A percentile compares a stretch with the other conserved stretches of the same genome.
phyloP scores from a whole-genome alignment of 495 filamentous ascomycete genomes.

The Tuber aestivum region DNA sequence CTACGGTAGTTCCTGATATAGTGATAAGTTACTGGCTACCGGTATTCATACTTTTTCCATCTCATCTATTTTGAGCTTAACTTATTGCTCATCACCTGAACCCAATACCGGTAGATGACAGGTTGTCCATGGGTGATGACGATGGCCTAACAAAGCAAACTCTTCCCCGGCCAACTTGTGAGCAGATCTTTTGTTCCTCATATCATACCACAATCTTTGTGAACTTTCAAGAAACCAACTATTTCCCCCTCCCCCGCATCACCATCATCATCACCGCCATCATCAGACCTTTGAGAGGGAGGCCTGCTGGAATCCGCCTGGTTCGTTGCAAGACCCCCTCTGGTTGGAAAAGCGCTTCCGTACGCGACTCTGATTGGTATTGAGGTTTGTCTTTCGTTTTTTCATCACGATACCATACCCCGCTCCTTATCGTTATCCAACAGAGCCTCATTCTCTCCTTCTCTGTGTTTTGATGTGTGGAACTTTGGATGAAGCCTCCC shows the following conservation, averaged over 20 bases:
- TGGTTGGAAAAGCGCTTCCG: background rate
- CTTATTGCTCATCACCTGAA: background rate
- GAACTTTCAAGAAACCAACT: background rate
- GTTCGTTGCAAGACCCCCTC: background rate
- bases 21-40: background rate
- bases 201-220: background rate
- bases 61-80: background rate
- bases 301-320: background rate
- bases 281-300: background rate
- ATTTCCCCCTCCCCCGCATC: background rate
- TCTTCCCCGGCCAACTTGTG: background rate
- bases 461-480: background rate
- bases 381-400: background rate
- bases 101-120: background rate
- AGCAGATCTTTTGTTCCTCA: background rate
- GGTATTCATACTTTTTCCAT: background rate
- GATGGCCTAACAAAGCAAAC: conserved; percentile 1
- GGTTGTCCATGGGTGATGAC: background rate
- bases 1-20: background rate
- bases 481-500: background rate
- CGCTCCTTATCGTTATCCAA: background rate
- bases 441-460: background rate
- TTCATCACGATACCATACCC: background rate
- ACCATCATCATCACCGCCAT: background rate
- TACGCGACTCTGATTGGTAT: background rate